Evolutionary conservation across 176 grass and related monocot genomes (phyloP).

Genomic region (Thalia dealbata): DNA sequence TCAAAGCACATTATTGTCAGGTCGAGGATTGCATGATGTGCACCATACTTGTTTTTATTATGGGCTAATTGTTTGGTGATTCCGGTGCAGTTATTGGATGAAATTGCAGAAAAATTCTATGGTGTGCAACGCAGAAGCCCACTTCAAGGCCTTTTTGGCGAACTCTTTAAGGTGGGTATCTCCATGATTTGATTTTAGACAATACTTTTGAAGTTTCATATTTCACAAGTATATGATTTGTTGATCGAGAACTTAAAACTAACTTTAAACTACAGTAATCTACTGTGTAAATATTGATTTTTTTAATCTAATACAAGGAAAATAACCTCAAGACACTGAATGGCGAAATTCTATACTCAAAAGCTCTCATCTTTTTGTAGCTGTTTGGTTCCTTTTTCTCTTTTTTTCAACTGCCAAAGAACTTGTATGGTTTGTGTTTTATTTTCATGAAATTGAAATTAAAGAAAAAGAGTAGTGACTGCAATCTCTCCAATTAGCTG

Average conservation of each 20-base stretch:
- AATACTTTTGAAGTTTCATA: neutral
- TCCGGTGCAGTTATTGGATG: conserved; percentile 69
- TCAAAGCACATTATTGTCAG: no score
- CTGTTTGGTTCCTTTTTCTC: neutral
- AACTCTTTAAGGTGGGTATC: conserved; percentile 75
- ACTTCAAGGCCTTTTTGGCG: conserved; percentile 85
- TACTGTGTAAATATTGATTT: neutral
- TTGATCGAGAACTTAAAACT: neutral
- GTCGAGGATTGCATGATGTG: no score
- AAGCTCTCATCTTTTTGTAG: neutral
- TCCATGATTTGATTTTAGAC: neutral
- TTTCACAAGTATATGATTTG: neutral
- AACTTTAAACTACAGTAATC: no score
- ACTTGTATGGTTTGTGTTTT: no score
- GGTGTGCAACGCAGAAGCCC: conserved; percentile 48
- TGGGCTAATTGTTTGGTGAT: neutral
- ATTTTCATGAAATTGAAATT: no score
- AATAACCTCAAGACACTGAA: neutral
- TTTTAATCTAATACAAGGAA: neutral
- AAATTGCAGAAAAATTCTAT: conserved; percentile 88
- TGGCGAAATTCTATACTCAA: neutral
- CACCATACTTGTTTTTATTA: no score
- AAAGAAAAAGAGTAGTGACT: no score
- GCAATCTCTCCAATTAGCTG: no score
- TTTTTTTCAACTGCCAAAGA: no score